Base-by-base conservation (phyloP, 371 early-diverging fungal genomes). In the Mortierella sp. region DNA sequence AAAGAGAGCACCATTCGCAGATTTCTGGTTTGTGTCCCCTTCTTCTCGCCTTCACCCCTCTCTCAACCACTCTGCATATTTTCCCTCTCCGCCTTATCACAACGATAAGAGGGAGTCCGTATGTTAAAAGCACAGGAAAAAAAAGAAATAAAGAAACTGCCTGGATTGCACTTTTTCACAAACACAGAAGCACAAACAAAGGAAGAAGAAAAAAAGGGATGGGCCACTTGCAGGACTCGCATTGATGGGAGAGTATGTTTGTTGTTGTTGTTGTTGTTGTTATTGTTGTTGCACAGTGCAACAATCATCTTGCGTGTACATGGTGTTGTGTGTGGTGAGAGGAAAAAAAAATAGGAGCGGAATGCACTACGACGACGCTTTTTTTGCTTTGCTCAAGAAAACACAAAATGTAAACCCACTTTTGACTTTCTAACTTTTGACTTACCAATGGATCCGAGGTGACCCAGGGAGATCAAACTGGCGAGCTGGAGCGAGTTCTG, bases 401-500 rank as follows among this genome's bases (percentile, higher is more conserved):
- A n/a, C n/a, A n/a, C n/a, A n/a, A n/a, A n/a, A n/a, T n/a, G n/a
- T n/a, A n/a, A n/a, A n/a, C n/a, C n/a, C n/a, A n/a, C n/a, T n/a
- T n/a, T n/a, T n/a, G n/a, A n/a, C n/a, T n/a, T n/a, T n/a, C n/a
- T n/a, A n/a, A n/a, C n/a, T n/a, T n/a, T n/a, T n/a, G n/a, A 79
- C 86, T 80, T 86, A 89, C 90, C 80, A 7, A 79, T 48, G 10
- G 79, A 68, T 44, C 80, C 80, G 14, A 92, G 79, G 64, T 91
- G 94, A 9, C 94, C 93, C n/a, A 93, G 72, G 0, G 91, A 90
- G 65, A 94, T 86, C 66, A 93, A 81, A 55, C 88, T 90, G 34
- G 92, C 89, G 55, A 93, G 85, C 71, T 90, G 90, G 50, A 94
- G 86, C 50, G 92, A 90, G 77, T 88, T 90, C 70, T 92, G 92